phyloP scores from a whole-genome alignment of 768 basidiomycete genomes.

The Multifurca ochricompacta region DNA sequence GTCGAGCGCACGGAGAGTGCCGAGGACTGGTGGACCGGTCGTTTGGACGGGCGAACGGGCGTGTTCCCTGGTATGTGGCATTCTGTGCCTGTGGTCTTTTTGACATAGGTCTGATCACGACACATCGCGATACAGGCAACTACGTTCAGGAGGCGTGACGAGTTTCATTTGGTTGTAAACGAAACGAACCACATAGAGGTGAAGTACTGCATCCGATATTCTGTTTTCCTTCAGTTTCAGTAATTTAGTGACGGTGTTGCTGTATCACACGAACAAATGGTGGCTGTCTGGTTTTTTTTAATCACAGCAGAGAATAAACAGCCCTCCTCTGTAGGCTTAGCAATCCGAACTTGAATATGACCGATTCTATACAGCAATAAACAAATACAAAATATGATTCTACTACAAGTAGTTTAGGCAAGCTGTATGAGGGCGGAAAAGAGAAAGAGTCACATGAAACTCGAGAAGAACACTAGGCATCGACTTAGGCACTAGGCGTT shows the following conservation, averaged over 20 bases:
- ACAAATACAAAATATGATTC: constrained; percentile 17
- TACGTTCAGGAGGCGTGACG: constrained; percentile 52
- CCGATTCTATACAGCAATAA: constrained; percentile 20
- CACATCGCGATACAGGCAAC: constrained; percentile 38
- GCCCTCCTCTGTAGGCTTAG: constrained; percentile 2
- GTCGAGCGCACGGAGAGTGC: constrained; percentile 71
- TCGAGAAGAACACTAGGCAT: neutral
- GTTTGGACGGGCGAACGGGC: constrained; percentile 71
- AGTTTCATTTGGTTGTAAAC: neutral
- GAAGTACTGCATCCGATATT: neutral
- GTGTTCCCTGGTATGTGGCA: constrained; percentile 73
- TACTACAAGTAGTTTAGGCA: constrained; percentile 17
- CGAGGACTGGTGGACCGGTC: constrained; percentile 98
- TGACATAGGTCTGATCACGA: neutral
- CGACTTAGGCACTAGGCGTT: neutral
- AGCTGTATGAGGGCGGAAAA: neutral
- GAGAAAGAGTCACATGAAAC: neutral
- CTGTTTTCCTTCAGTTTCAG: neutral
- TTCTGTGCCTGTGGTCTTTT: neutral
- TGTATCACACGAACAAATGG: constrained; percentile 2
- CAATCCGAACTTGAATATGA: constrained; percentile 8
- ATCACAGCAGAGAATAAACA: neutral
- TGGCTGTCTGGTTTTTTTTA: neutral
- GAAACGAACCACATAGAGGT: neutral
- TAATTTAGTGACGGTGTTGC: neutral